These are phyloP conservation scores for Licmophora abbreviata DNA, from an alignment of 108 stramenopile genomes.

Conservation along the genomic window DNA sequence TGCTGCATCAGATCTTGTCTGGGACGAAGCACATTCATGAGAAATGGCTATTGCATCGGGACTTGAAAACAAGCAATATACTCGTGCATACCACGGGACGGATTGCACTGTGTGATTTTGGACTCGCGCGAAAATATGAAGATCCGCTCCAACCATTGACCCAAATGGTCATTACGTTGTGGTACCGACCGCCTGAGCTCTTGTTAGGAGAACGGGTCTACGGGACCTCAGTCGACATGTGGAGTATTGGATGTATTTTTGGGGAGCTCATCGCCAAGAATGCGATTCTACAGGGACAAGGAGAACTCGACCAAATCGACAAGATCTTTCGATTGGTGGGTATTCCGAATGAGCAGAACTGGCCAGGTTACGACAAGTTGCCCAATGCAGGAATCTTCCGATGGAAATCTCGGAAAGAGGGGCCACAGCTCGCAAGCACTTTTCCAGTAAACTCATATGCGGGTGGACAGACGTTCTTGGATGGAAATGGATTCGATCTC, in stretches of 20 bases:
- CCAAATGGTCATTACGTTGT: constrained; percentile 84
- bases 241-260: constrained; percentile 97
- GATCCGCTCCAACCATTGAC: constrained; percentile 58
- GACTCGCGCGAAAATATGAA: constrained; percentile 80
- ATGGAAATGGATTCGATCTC: constrained; percentile 81
- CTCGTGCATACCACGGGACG: constrained; percentile 67
- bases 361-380: constrained; percentile 67
- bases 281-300: constrained; percentile 90
- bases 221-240: constrained; percentile 86
- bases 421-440: constrained; percentile 31
- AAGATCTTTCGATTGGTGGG: constrained; percentile 90
- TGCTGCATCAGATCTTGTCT: constrained; percentile 72
- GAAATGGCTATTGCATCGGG: constrained; percentile 83
- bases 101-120: constrained; percentile 89
- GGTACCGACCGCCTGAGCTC: constrained; percentile 89
- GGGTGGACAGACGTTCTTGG: constrained; percentile 64
- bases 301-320: constrained; percentile 94
- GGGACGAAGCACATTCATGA: constrained; percentile 74
- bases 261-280: constrained; percentile 88
- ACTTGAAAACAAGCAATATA: constrained; percentile 90
- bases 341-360: constrained; percentile 66
- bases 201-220: constrained; percentile 79
- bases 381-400: constrained; percentile 68
- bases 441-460: constrained; percentile 65
- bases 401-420: constrained; percentile 47